These are phyloP conservation scores for Sonneratia alba DNA, from an alignment of 345 rosid genomes.

Conservation along the genomic window DNA sequence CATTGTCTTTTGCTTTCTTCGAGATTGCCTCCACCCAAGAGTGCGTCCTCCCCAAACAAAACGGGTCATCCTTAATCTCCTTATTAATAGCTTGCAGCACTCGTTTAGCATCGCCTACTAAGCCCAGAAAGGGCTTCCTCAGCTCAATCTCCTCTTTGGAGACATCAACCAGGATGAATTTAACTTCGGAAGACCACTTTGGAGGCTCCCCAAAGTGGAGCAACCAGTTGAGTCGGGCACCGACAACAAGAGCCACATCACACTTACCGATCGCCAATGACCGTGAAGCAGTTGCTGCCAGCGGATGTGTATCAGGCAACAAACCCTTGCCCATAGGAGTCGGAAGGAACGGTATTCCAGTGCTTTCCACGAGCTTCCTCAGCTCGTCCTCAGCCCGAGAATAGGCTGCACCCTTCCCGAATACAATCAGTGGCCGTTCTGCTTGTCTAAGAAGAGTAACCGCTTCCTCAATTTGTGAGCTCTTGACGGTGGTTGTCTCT, in stretches of 20 bases:
- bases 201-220: slow-evolving; percentile 94
- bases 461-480: slow-evolving; percentile 51
- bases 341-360: slow-evolving; percentile 85
- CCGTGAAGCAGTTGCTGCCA: slow-evolving; percentile 87
- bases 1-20: slow-evolving; percentile 52
- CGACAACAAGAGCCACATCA: slow-evolving; percentile 83
- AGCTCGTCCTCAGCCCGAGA: slow-evolving; percentile 68
- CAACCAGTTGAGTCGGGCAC: slow-evolving; percentile 95
- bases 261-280: slow-evolving; percentile 92
- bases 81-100: slow-evolving; percentile 61
- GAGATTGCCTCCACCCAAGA: slow-evolving; percentile 80
- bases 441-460: slow-evolving; percentile 57
- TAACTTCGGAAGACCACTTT: slow-evolving; percentile 82
- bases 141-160: slow-evolving; percentile 67
- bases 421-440: slow-evolving; percentile 80
- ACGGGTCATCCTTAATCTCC: slow-evolving; percentile 85
- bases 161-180: slow-evolving; percentile 67
- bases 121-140: slow-evolving; percentile 68
- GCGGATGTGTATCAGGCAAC: slow-evolving; percentile 71
- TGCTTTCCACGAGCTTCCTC: slow-evolving; percentile 52
- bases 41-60: slow-evolving; percentile 67
- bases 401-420: slow-evolving; percentile 91
- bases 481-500: slow-evolving; percentile 9
- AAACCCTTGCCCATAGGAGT: slow-evolving; percentile 99
- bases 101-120: slow-evolving; percentile 71